These are phyloP conservation scores for Neurospora sp. DNA, from an alignment of 495 filamentous ascomycete genomes.

Conservation along the genomic window DNA sequence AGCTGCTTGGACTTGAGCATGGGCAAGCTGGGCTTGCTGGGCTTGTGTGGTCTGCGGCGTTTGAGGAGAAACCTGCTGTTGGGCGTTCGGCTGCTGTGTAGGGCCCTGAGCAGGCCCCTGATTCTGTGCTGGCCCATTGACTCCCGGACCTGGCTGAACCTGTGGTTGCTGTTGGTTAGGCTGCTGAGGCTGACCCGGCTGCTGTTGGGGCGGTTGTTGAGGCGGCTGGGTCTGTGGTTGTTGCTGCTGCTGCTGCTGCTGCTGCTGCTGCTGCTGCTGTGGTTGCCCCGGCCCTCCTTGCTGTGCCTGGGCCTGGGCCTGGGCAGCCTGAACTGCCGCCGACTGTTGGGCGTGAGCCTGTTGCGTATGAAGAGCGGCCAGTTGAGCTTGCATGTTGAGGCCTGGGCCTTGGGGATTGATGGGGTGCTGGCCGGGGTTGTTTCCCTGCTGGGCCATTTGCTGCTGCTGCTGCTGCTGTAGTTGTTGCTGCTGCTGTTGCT, in stretches of 20 bases:
- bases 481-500: constrained; percentile 34
- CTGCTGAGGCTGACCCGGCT: constrained; percentile 25
- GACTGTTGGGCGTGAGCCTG: constrained; percentile 19
- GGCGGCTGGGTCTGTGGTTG: constrained; percentile 21
- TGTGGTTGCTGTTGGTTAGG: constrained; percentile 42
- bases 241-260: constrained; percentile 33
- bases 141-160: constrained; percentile 22
- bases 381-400: constrained; percentile 20
- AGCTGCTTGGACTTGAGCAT: constrained; percentile 27
- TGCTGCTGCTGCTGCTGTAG: constrained; percentile 45
- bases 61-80: constrained; percentile 33
- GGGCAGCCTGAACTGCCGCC: constrained; percentile 22
- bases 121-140: constrained; percentile 20
- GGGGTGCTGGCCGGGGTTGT: constrained; percentile 31
- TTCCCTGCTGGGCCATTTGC: constrained; percentile 29
- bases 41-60: constrained; percentile 39
- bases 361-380: constrained; percentile 22
- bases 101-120: constrained; percentile 19
- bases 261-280: constrained; percentile 37
- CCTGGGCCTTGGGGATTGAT: constrained; percentile 32
- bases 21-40: constrained; percentile 32
- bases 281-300: constrained; percentile 29
- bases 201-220: constrained; percentile 20
- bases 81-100: constrained; percentile 29
- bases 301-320: constrained; percentile 38